A percentile compares a stretch with the other conserved stretches of the same genome.
phyloP scores from a whole-genome alignment of 495 filamentous ascomycete genomes.

The Penicillium argentinense region DNA sequence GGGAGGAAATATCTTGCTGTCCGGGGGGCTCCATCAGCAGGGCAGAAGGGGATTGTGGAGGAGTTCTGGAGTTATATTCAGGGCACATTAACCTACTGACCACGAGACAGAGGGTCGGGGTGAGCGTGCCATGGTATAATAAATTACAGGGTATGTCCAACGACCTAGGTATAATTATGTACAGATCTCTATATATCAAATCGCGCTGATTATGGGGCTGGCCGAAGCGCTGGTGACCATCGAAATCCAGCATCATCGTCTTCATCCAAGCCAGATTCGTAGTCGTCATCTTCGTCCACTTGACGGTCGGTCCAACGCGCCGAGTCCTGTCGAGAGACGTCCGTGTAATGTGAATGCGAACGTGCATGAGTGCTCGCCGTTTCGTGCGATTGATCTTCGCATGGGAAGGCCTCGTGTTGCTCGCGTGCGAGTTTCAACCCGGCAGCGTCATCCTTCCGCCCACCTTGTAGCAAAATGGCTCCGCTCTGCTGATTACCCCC shows the following conservation, averaged over 20 bases:
- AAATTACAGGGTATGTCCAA: constrained; percentile 20
- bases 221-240: constrained; percentile 10
- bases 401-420: background rate
- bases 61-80: constrained; percentile 70
- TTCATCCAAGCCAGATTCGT: constrained; percentile 25
- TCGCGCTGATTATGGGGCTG: background rate
- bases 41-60: constrained; percentile 73
- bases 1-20: constrained; percentile 77
- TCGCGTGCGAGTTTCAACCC: constrained; percentile 10
- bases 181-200: background rate
- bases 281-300: constrained; percentile 34
- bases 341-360: constrained; percentile 7
- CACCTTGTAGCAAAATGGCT: background rate
- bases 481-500: background rate
- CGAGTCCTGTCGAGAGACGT: constrained; percentile 32
- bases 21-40: constrained; percentile 54
- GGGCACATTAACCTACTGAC: constrained; percentile 33
- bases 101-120: constrained; percentile 3
- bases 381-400: constrained; percentile 12
- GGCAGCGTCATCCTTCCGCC: background rate
- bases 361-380: constrained; percentile 12
- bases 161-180: constrained; percentile 1
- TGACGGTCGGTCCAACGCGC: constrained; percentile 41
- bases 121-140: background rate
- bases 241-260: constrained; percentile 24